These are phyloP conservation scores for Begonia masoniana DNA, from an alignment of 306 rosid species.

Conservation along the genomic window DNA sequence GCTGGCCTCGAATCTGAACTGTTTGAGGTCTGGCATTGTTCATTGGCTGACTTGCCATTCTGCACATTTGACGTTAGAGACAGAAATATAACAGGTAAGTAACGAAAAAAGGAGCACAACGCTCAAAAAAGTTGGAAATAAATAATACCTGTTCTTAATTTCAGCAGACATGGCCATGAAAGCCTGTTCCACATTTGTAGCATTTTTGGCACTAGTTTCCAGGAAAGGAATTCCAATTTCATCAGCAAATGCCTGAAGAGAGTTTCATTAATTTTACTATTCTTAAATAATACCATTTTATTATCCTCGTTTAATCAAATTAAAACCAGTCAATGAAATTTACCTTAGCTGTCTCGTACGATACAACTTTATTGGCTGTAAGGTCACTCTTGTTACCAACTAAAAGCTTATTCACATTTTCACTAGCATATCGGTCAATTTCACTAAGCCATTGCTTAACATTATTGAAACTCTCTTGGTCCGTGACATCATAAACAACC, in stretches of 20 bases:
- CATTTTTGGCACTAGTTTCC: background rate
- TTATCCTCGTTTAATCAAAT: background rate
- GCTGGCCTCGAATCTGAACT: conserved; percentile 95
- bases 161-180: conserved; percentile 85
- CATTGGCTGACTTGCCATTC: conserved; percentile 99
- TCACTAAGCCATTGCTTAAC: conserved; percentile 89
- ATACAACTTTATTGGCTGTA: conserved; percentile 60
- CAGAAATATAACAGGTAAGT: background rate
- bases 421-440: conserved; percentile 78
- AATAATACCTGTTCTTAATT: conserved; percentile 49
- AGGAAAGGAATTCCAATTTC: background rate
- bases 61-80: conserved; percentile 7
- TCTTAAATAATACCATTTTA: conserved; percentile 1
- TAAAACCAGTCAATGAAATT: background rate
- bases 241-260: conserved; percentile 2
- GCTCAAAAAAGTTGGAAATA: no score
- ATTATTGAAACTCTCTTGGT: conserved; percentile 81
- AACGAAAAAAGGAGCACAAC: background rate
- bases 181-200: conserved; percentile 26
- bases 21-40: conserved; percentile 95
- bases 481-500: conserved; percentile 91
- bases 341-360: conserved; percentile 74
- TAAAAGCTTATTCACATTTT: conserved; percentile 73
- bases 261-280: conserved; percentile 3
- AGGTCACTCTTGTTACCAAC: conserved; percentile 82